Evolutionary conservation across 1,284 basidiomycete genomes (phyloP).

Genomic region (Xerocomus nothofagi): DNA sequence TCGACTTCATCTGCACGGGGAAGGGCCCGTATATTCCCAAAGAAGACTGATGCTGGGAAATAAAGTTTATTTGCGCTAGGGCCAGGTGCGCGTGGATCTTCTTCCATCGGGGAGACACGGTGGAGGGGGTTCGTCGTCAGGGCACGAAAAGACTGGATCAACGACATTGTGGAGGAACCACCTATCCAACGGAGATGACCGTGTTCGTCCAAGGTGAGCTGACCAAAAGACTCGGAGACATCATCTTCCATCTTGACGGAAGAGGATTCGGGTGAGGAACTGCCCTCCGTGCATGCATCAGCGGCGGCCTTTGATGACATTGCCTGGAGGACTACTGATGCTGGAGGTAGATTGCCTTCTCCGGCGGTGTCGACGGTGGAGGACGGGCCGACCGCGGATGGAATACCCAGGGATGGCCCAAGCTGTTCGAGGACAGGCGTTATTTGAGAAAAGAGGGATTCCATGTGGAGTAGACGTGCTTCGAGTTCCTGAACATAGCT

Average conservation of each 20-base stretch:
- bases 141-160: constrained; percentile 84
- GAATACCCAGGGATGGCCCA: constrained; percentile 49
- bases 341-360: constrained; percentile 35
- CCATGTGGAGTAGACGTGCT: constrained; percentile 81
- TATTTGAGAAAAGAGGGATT: constrained; percentile 73
- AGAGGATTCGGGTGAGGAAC: constrained; percentile 41
- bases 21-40: constrained; percentile 81
- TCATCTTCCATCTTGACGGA: constrained; percentile 68
- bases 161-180: constrained; percentile 85
- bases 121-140: constrained; percentile 72
- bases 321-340: constrained; percentile 42
- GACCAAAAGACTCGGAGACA: constrained; percentile 79
- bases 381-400: constrained; percentile 32
- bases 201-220: constrained; percentile 84
- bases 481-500: constrained; percentile 89
- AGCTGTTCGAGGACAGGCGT: constrained; percentile 73
- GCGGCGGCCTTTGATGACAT: constrained; percentile 42
- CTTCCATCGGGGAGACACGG: constrained; percentile 78
- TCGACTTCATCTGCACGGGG: constrained; percentile 85
- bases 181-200: constrained; percentile 92
- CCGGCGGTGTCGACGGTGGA: constrained; percentile 32
- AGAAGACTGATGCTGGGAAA: constrained; percentile 85
- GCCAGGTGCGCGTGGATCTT: constrained; percentile 71
- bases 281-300: constrained; percentile 33
- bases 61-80: constrained; percentile 81